Base-by-base conservation (phyloP, 2,329 filamentous ascomycete genomes). In the Cyphellophora europaea region DNA sequence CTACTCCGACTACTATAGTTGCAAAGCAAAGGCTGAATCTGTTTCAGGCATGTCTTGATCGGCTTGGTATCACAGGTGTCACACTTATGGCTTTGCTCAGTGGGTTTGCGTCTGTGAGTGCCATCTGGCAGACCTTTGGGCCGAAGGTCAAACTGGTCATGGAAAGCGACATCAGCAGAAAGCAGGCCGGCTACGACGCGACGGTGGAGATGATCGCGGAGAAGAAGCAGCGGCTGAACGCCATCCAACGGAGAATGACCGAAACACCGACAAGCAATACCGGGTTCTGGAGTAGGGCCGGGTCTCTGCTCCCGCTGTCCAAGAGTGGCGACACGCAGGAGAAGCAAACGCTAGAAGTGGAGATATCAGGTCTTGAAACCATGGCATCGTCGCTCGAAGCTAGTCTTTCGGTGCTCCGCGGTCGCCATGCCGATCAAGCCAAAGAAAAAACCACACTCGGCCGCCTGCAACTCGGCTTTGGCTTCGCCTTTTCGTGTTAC, bases 31-130 rank as follows among this genome's bases (percentile, higher is more conserved):
- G 36, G 4, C 35, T 59, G 10, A 60, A 67, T 37, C 63, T 76
- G 35, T 69, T 65, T 30, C 69, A 75, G 48, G 71, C 69, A 19
- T 74, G 71, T 48, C 53, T 76, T 30, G 71, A 74, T 45, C 57
- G 86, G 29, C 77, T 93, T 16, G 86, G 85, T 10, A 79, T 93
- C 27, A 85, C 93, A 43, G 86, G 86, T 3, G 86, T 91, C 37
- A 79, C 81, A 31, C 62, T 91, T 35, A 93, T 93, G 84, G 86
- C 85, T 11, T 70, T 88, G 11, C 65, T 93, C n/a, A 85, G 85
- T 5, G 86, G 86, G 0, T 93, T 93, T 50, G 86, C 86, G 5
- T 84, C 84, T n/a, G 82, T 93, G 19, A 88, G 82, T 15, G 81
- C 82, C 2, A 77, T 87, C 2, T 93, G 86, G 84, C 82, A 93